Percentiles rank a stretch among this genome's conserved stretches.
These are phyloP conservation scores for Hordeum vulgare DNA, from an alignment of 176 grass and related monocot genomes.

Conservation along the genomic window MorexV3_pseudomolecules_assembly NC_058518.1:487140961-487141460, in stretches of 20 bases:
- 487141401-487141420: conserved; percentile 19
- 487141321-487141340: conserved; percentile 87
- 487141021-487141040: not conserved
- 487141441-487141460: conserved; percentile 17
- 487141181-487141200: conserved; percentile 2
- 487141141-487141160: conserved; percentile 1
- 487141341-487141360: conserved; percentile 92
- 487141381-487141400: conserved; percentile 7
- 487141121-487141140: conserved; percentile 11
- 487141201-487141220: conserved; percentile 66
- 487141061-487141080: conserved; percentile 13
- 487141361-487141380: conserved; percentile 81
- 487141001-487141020: not conserved
- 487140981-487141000: not conserved
- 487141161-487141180: conserved; percentile 2
- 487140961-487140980: not conserved
- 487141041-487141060: not conserved
- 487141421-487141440: conserved; percentile 6
- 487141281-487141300: conserved; percentile 77
- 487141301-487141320: conserved; percentile 86
- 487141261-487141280: conserved; percentile 60
- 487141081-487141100: not conserved
- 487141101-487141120: not conserved
- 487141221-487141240: conserved; percentile 80
- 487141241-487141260: conserved; percentile 70